Base-by-base conservation (phyloP, 164 flowering plant genomes). In the Sedum album region DNA sequence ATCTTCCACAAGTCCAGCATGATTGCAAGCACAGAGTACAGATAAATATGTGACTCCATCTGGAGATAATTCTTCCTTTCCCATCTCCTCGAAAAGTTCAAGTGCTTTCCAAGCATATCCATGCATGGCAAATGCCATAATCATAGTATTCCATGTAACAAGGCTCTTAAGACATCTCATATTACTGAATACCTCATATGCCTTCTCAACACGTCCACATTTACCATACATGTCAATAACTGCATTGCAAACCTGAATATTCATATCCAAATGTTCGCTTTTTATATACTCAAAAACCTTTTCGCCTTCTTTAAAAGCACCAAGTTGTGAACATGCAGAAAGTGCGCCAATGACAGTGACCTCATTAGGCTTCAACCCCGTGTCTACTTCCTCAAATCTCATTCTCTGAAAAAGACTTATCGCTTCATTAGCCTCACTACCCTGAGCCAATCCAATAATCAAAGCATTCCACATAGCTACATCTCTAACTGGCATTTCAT, bases 101-200 rank as follows among this genome's bases (percentile, higher is more conserved):
- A 91, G 69, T 0, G 95, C 91, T 31, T 76, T 68, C 2, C 8
- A 0, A 6, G 82, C 97, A 69, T 78, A 79, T 0, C 97, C 97
- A 39, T 94, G 81, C 84, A 89, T 77, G 14, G 86, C 96, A 38
- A 88, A 82, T 5, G 76, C 91, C 97, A 87, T 87, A 44, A 90
- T 84, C 84, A 91, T 87, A 0, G 96, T 85, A 71, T 91, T 94
- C 96, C 96, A 90, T 2, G 96, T 81, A 36, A 90, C 81, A 33
- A 79, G 65, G 71, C 68, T 78, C 79, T 71, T 84, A 60, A 53
- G 44, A 62, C 85, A 81, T n/a, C 66, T 61, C 92, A 89, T 85
- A 20, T 57, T 46, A 20, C 76, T 60, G 67, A 94, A 94, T 28
- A 88, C 88, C 14, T 31, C 9, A 61, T 67, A 78, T 0, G 95